phyloP scores from a whole-genome alignment of 208 protist species.

The Trypanosoma cruzi region DNA sequence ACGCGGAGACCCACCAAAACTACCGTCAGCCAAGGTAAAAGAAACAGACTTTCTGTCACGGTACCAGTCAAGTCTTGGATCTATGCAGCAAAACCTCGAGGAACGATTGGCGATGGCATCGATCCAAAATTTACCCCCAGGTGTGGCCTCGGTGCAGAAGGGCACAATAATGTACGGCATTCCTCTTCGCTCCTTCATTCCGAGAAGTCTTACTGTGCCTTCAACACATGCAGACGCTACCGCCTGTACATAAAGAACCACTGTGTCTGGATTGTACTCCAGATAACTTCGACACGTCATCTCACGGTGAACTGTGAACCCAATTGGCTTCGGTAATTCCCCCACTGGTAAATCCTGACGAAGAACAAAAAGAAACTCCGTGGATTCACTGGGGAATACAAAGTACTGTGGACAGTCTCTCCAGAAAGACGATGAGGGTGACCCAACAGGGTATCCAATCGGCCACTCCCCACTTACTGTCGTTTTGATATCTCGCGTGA shows the following conservation, averaged over 20 bases:
- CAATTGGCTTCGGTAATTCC: constrained; percentile 35
- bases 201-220: constrained; percentile 48
- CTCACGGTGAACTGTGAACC: constrained; percentile 78
- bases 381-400: constrained; percentile 70
- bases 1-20: constrained; percentile 63
- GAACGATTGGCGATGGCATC: constrained; percentile 60
- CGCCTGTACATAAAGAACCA: constrained; percentile 40
- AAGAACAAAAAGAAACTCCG: constrained; percentile 62
- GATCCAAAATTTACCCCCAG: constrained; percentile 46
- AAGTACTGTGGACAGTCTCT: constrained; percentile 89
- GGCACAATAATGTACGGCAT: constrained; percentile 91
- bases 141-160: constrained; percentile 35
- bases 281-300: constrained; percentile 67
- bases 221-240: constrained; percentile 26
- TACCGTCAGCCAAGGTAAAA: constrained; percentile 52
- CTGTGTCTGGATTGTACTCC: constrained; percentile 54
- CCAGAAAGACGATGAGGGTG: constrained; percentile 61
- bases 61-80: constrained; percentile 77
- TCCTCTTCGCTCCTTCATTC: constrained; percentile 73
- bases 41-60: constrained; percentile 32
- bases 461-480: constrained; percentile 60
- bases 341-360: constrained; percentile 14
- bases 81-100: constrained; percentile 58
- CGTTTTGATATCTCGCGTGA: constrained; percentile 39
- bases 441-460: constrained; percentile 42